Evolutionary conservation across 805 yeast genomes (phyloP).

Genomic region (Saccharomycopsis selenospora): DNA sequence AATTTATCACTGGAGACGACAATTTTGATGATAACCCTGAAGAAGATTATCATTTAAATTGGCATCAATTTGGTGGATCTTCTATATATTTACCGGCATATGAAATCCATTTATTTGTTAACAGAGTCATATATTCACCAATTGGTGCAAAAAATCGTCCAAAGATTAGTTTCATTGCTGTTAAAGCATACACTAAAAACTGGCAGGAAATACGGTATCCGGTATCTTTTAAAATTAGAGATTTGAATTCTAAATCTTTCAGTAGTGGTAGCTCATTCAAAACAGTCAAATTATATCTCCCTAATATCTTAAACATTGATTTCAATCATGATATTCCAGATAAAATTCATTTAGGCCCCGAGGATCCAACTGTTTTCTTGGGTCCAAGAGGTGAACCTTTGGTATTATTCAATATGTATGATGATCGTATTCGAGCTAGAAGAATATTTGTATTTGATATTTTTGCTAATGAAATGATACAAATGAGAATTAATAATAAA

Average conservation of each 20-base stretch:
- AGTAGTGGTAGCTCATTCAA: background rate
- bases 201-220: constrained; percentile 26
- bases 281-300: constrained; percentile 22
- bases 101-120: constrained; percentile 33
- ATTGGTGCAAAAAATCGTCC: constrained; percentile 27
- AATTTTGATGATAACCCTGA: background rate
- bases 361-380: constrained; percentile 34
- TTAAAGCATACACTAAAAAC: constrained; percentile 25
- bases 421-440: constrained; percentile 14
- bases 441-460: constrained; percentile 8
- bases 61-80: constrained; percentile 32
- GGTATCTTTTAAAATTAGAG: constrained; percentile 26
- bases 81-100: constrained; percentile 33
- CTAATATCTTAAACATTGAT: constrained; percentile 30
- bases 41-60: constrained; percentile 11
- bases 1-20: background rate
- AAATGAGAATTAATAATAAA: constrained; percentile 2
- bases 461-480: constrained; percentile 5
- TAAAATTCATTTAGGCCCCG: constrained; percentile 32
- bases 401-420: constrained; percentile 29
- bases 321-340: constrained; percentile 23
- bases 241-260: background rate
- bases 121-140: constrained; percentile 28
- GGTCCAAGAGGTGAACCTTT: constrained; percentile 34
- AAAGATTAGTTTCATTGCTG: constrained; percentile 26